These are phyloP conservation scores for Clonostachys chloroleuca DNA, from an alignment of 2,329 filamentous ascomycete species.

Conservation along the genomic window DNA sequence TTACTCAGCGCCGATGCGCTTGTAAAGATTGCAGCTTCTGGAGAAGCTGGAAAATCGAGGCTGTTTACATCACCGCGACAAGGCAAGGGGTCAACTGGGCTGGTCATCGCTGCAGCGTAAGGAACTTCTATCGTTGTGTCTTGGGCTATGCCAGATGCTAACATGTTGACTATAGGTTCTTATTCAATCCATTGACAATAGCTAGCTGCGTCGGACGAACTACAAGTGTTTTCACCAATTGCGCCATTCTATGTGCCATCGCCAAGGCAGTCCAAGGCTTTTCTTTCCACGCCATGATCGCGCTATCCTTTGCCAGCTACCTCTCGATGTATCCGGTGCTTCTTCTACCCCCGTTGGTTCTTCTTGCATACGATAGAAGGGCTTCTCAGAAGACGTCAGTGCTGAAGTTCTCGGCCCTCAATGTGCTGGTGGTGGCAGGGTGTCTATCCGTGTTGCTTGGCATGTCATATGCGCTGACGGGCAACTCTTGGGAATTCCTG, in stretches of 20 bases:
- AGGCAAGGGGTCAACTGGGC: conserved; percentile 68
- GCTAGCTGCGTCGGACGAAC: conserved; percentile 86
- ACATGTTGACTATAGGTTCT: conserved; percentile 53
- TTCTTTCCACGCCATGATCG: conserved; percentile 73
- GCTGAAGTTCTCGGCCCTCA: conserved; percentile 47
- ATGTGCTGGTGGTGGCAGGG: conserved; percentile 45
- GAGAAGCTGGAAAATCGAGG: conserved; percentile 69
- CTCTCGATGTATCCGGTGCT: conserved; percentile 88
- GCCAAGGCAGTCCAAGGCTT: conserved; percentile 74
- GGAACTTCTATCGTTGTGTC: background rate
- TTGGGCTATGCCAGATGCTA: background rate
- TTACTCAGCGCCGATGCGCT: conserved; percentile 78
- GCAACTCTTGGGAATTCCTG: conserved; percentile 82
- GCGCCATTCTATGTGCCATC: conserved; percentile 80
- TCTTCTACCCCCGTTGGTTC: conserved; percentile 74
- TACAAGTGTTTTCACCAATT: conserved; percentile 83
- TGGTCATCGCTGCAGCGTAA: conserved; percentile 75
- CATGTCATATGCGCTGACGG: conserved; percentile 70
- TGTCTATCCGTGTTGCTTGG: conserved; percentile 60
- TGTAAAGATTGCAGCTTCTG: conserved; percentile 73
- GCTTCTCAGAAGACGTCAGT: conserved; percentile 30
- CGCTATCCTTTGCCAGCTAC: conserved; percentile 83
- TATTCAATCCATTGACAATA: conserved; percentile 94
- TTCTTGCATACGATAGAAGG: conserved; percentile 71
- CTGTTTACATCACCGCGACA: conserved; percentile 77